phyloP scores from a whole-genome alignment of 164 flowering plant genomes.

The Litsea cubeba region DNA sequence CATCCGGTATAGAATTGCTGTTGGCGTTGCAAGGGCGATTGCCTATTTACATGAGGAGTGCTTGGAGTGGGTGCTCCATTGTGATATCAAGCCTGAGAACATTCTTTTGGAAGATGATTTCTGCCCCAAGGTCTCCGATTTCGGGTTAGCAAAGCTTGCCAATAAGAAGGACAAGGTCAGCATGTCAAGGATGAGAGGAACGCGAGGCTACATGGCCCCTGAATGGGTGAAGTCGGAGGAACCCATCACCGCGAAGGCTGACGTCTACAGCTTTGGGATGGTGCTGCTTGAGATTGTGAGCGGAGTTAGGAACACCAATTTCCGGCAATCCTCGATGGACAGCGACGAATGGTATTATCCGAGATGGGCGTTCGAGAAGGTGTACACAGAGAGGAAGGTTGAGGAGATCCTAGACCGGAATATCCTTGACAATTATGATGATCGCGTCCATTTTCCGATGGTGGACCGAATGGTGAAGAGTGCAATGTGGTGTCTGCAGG shows the following conservation, averaged over 20 bases:
- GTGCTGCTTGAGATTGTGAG: constrained; percentile 75
- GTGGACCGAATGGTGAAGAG: constrained; percentile 77
- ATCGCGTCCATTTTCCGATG: constrained; percentile 33
- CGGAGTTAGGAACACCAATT: constrained; percentile 52
- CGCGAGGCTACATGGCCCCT: constrained; percentile 83
- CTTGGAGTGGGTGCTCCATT: constrained; percentile 72
- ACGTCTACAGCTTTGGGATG: constrained; percentile 85
- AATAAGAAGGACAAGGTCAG: constrained; percentile 56
- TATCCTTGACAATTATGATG: constrained; percentile 45
- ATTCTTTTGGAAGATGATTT: constrained; percentile 75
- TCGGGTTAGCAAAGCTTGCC: constrained; percentile 66
- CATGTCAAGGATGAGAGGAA: constrained; percentile 66
- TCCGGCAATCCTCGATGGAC: constrained; percentile 26
- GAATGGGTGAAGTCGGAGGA: constrained; percentile 49
- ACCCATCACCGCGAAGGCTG: constrained; percentile 70
- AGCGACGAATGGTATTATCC: constrained; percentile 80
- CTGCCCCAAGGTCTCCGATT: constrained; percentile 78
- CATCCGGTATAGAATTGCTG: constrained; percentile 44
- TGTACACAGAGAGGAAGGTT: constrained; percentile 53
- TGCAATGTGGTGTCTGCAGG: constrained; percentile 85
- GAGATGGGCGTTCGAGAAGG: constrained; percentile 69
- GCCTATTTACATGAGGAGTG: constrained; percentile 69
- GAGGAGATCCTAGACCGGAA: constrained; percentile 61
- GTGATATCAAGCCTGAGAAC: constrained; percentile 85
- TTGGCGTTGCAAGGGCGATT: constrained; percentile 57